A percentile compares a stretch with the other conserved stretches of the same genome.
These are phyloP conservation scores for Ceratocystis cacaofunesta DNA, from an alignment of 2,329 filamentous ascomycete species.

Conservation along the genomic window DNA sequence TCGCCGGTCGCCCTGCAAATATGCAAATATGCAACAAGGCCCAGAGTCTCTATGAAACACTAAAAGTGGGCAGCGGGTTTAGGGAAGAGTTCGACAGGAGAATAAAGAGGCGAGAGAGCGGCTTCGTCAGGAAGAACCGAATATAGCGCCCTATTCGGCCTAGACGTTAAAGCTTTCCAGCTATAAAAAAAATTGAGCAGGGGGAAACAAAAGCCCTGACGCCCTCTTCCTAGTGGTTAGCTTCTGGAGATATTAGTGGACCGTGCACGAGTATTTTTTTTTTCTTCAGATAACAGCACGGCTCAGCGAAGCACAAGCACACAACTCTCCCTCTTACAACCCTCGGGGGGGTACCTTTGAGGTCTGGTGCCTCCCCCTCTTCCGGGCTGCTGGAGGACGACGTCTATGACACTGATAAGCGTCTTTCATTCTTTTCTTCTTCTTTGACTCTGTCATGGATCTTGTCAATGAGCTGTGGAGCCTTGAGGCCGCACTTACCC, in stretches of 20 bases:
- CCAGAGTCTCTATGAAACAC: not conserved
- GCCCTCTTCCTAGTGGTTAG: not conserved
- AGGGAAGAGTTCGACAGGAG: not conserved
- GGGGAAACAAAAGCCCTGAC: not conserved
- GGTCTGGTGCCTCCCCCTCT: too few relatives aligned
- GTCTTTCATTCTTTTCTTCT: too few relatives aligned
- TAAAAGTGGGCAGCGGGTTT: not conserved
- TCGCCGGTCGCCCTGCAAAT: not conserved
- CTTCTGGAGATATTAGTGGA: not conserved
- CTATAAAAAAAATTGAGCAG: not conserved
- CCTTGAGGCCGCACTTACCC: too few relatives aligned
- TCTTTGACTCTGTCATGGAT: too few relatives aligned
- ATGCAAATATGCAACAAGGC: not conserved
- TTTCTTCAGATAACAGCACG: conserved; percentile 4
- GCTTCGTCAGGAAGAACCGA: not conserved
- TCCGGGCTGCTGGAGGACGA: too few relatives aligned
- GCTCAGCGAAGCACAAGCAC: not conserved
- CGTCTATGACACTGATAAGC: too few relatives aligned
- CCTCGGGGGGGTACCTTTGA: too few relatives aligned
- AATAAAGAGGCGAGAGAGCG: not conserved
- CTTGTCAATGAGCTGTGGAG: too few relatives aligned
- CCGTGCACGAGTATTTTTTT: conserved; percentile 6
- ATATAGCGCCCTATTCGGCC: not conserved
- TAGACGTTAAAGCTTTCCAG: not conserved
- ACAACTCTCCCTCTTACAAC: too few relatives aligned